Base-by-base conservation (phyloP, 129 eudicot genomes). In the Centrapalus pauciflorus region DNA sequence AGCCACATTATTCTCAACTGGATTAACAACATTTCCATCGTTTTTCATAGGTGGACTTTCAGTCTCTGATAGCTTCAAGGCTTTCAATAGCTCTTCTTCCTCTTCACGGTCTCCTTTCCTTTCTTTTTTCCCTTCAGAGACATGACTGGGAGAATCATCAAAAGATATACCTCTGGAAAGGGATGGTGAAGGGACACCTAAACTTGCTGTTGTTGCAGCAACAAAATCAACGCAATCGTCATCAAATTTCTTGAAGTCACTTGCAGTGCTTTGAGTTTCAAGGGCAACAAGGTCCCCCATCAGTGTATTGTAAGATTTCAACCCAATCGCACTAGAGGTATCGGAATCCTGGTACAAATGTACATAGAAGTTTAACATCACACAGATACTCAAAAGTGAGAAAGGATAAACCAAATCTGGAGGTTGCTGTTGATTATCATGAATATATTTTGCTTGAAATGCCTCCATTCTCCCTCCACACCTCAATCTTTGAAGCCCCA, bases 161-260 rank as follows among this genome's bases (percentile, higher is more conserved):
- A 84, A 93, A 38, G 92, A 88, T 76, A 67, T 85, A 52, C 67
- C 73, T 71, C 83, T 82, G 67, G 95, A 70, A 64, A 89, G 83
- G 27, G 78, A 72, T 29, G 96, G 96, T 65, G 95, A 88, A 62
- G 96, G 99, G 20, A 93, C 85, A 38, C 99, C 95, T 65, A 89
- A 74, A 60, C 88, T 80, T 40, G 96, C 96, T 14, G 96, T 82
- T 50, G 98, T 88, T 55, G 98, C 96, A 59, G 98, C 98, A 77
- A 62, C 96, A 71, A 93, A 88, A 86, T 88, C 98, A 67, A 93
- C 88, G 63, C 26, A 66, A 71, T 88, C 95, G 63, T 82, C 95
- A 34, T 77, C 86, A 26, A 77, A 19, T 37, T 50, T 71, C 33
- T 70, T 75, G 64, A 67, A 16, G 24, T 77, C 94, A 65, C 64